Base-by-base conservation (phyloP, 768 basidiomycete species). In the Agaricus sinodeliciosus region DNA sequence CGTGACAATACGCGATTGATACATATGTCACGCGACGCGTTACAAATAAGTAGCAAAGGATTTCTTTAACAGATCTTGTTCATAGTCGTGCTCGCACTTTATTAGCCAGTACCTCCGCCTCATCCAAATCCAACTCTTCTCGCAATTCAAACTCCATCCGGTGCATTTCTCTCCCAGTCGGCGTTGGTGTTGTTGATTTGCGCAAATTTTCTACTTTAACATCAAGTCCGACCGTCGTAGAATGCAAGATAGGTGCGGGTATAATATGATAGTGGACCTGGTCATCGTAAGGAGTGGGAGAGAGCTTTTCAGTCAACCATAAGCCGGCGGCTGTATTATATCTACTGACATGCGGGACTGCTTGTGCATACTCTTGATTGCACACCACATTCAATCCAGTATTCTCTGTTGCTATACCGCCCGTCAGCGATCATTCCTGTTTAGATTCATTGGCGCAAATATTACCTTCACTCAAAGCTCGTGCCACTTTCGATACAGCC, bases 361-460 rank as follows among this genome's bases (percentile, higher is more conserved):
- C 84, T 62, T 89, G 87, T 0, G 87, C 87, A 59, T 89, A 89
- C 64, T 87, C 86, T 61, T 89, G 86, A 62, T 88, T 88, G 60
- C 85, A 87, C 3, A 88, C 86, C 5, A 89, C 78, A 61, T 88
- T 89, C 43, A 89, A 69, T 6, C 72, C 84, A 13, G 83, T 84
- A 58, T 87, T 83, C 9, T 78, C 71, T 22, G 86, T 58, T 1
- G 79, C 85, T 87, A 36, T 25, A 40, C 26, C 9, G 2, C 36
- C 8, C n/a, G 26, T 40, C 26, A 48, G 22, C 9, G 15, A 26
- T 26, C 26, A 4, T 13, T 27, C 15, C 42, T 37, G 34, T 12
- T n/a, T 6, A 22, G 6, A 19, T 12, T 31, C 4, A 40, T 34
- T 7, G 37, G 8, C 9, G 41, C 43, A 11, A 46, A 19, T n/a